A percentile compares a stretch with the other conserved stretches of the same genome.
These are phyloP conservation scores for Peronospora destructor DNA, from an alignment of 352 stramenopile species.

Conservation along the genomic window DNA sequence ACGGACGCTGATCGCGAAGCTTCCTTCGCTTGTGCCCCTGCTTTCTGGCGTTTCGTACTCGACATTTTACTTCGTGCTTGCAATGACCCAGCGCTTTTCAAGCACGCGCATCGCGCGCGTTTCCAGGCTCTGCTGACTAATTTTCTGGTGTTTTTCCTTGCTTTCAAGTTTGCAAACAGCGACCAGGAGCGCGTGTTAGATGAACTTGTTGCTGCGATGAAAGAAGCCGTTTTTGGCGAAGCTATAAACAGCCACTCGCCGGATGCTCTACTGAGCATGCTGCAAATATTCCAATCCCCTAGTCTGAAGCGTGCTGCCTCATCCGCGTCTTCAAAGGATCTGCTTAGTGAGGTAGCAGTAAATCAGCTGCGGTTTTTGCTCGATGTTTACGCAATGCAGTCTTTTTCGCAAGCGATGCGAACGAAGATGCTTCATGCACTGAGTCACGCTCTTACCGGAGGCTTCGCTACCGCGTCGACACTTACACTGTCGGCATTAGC, in stretches of 20 bases:
- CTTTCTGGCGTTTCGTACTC: slow-evolving; percentile 57
- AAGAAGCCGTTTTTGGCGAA: slow-evolving; percentile 51
- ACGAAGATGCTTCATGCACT: slow-evolving; percentile 43
- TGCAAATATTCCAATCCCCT: slow-evolving; percentile 46
- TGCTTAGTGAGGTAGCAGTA: slow-evolving; percentile 33
- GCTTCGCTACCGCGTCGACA: slow-evolving; percentile 32
- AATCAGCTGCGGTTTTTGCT: slow-evolving; percentile 60
- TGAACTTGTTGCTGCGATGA: slow-evolving; percentile 29
- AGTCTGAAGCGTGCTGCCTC: slow-evolving; percentile 14
- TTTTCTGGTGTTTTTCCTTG: slow-evolving; percentile 37
- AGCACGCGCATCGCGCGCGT: slow-evolving; percentile 33
- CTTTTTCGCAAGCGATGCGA: slow-evolving; percentile 61
- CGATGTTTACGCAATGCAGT: slow-evolving; percentile 67
- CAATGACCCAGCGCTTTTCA: slow-evolving; percentile 77
- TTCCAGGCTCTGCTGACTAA: slow-evolving; percentile 32
- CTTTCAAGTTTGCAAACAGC: slow-evolving; percentile 27
- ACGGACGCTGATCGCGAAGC: slow-evolving; percentile 12
- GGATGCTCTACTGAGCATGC: slow-evolving; percentile 62
- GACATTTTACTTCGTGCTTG: slow-evolving; percentile 38
- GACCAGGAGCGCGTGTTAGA: slow-evolving; percentile 18
- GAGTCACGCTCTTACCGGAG: slow-evolving; percentile 44
- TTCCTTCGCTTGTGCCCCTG: slow-evolving; percentile 36
- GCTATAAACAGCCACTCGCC: slow-evolving; percentile 48
- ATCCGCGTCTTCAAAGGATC: neutral
- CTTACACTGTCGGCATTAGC: slow-evolving; percentile 40